Base-by-base conservation (phyloP, 306 rosid genomes). In the Amphicarpaea edgeworthii region DNA sequence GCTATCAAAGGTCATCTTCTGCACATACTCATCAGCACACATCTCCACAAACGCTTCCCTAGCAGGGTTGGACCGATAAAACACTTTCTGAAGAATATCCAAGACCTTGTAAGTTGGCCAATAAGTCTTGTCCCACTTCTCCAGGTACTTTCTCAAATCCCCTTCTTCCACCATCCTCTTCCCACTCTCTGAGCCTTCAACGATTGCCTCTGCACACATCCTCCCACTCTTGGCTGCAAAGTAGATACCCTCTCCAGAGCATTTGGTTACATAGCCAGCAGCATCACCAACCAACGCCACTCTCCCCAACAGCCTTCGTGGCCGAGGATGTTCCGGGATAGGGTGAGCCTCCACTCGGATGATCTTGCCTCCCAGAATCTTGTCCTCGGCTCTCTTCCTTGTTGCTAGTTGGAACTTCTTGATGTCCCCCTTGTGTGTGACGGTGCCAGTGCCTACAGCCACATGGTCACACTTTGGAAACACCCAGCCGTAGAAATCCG, bases 1-100 rank as follows among this genome's bases (percentile, higher is more conserved):
- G 83, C 98, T 90, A 68, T 96, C 99, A 70, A 92, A 96, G 2
- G 99, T 96, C 98, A 96, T 96, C 92, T 96, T 92, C 91, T 96
- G 99, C 84, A 96, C 99, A 61, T 96, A 96, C 72, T 96, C 93
- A 24, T 96, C 97, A 0, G 90, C 97, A n/a, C 99, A 96, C 99
- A 92, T 89, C 97, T 92, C 99, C 79, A 96, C 99, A 38, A 96
- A 96, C 0, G 99, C 99, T 66, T 95, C 99, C 75, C 99, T 90
- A 0, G 99, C 99, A 6, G 99, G 99, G 30, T 96, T 90, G 1
- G 99, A 96, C 84, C 99, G 75, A 58, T 96, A 96, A 71, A 96
- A 96, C 85, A 96, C 98, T 87, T 96, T 96, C 92, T 96, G 99
- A 86, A 96, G 82, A 73, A 96, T 84, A 85, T 96, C 99, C 82